These are phyloP conservation scores for Globisporangium heterothallicum DNA, from an alignment of 352 stramenopile genomes.

Conservation along the genomic window DNA sequence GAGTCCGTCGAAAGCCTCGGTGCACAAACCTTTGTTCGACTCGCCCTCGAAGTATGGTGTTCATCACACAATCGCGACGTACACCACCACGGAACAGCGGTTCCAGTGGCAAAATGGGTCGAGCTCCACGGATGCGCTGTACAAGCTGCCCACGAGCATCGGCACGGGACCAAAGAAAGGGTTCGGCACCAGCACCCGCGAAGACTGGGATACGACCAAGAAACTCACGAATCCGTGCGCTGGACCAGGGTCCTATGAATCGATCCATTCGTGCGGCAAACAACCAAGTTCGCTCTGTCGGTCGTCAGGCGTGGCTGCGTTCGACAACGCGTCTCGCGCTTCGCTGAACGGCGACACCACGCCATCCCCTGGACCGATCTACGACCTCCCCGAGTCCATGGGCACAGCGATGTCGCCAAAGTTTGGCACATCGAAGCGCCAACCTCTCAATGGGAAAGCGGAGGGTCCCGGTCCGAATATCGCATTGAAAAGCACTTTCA, in stretches of 20 bases:
- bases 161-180: slow-evolving; percentile 54
- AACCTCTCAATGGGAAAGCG: slow-evolving; percentile 43
- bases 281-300: slow-evolving; percentile 52
- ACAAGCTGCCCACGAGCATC: slow-evolving; percentile 61
- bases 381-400: slow-evolving; percentile 52
- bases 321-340: slow-evolving; percentile 58
- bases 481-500: slow-evolving; percentile 50
- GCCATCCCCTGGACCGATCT: slow-evolving; percentile 68
- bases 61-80: slow-evolving; percentile 64
- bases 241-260: slow-evolving; percentile 65
- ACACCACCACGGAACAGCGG: slow-evolving; percentile 55
- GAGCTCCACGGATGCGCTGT: slow-evolving; percentile 57
- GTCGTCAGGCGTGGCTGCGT: slow-evolving; percentile 42
- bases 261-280: slow-evolving; percentile 44
- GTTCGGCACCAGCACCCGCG: slow-evolving; percentile 72
- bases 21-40: slow-evolving; percentile 53
- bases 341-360: slow-evolving; percentile 46
- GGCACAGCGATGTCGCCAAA: slow-evolving; percentile 36
- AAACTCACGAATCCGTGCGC: slow-evolving; percentile 57
- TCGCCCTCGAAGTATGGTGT: slow-evolving; percentile 69
- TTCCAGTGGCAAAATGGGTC: slow-evolving; percentile 67
- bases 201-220: slow-evolving; percentile 69
- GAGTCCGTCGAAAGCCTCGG: slow-evolving; percentile 22
- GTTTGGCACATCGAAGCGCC: slow-evolving; percentile 55
- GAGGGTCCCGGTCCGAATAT: slow-evolving; percentile 62